Base-by-base conservation (phyloP, 139 green algal species). In the Tetradesmus obliquus region DNA sequence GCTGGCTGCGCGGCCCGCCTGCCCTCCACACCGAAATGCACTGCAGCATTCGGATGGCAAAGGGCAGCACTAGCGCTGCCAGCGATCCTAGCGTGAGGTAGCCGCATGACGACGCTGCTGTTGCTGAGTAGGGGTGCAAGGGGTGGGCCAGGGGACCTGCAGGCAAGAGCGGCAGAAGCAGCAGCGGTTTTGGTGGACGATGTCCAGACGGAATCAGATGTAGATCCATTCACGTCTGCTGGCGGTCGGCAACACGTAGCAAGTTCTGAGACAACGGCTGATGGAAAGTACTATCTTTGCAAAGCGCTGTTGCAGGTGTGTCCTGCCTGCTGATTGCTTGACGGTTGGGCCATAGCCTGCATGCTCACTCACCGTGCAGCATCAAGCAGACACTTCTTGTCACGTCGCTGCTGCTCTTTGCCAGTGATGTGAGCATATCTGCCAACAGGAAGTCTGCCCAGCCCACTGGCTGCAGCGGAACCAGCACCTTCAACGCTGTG, bases 391-490 rank as follows among this genome's bases (percentile, higher is more conserved):
- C 51, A 15, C 60, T 79, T 9, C 86, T 13, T 57, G 86, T 24
- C 24, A 83, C 45, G 71, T 90, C 86, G 51, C 74, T 86, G 87
- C 74, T 86, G 74, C 53, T 80, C 93, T 99, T 99, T 32, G 97
- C 95, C 86, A 99, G 95, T 6, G 95, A 98, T 9, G 98, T 99
- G 19, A 99, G 92, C 0, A 99, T 94, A 92, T 99, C 98, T 9
- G 98, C 98, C 57, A 99, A 91, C 71, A 99, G 92, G 91, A 99
- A 99, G 90, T 99, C 98, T 2, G 97, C 92, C 95, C 98, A 99
- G 5, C 90, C 93, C 60, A 99, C 97, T 45, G 94, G 81, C 57
- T 96, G 91, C 20, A 98, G 6, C 1, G 97, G 97, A 54, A 97
- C 94, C 45, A 96, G 82, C 57, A 97, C 96, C 0, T 95, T 92